Evolutionary conservation across 192 early-diverging fungal genomes (phyloP), one percentile per base, ranked within the genome.

Genomic region (Cetraspora pellucida): DNA sequence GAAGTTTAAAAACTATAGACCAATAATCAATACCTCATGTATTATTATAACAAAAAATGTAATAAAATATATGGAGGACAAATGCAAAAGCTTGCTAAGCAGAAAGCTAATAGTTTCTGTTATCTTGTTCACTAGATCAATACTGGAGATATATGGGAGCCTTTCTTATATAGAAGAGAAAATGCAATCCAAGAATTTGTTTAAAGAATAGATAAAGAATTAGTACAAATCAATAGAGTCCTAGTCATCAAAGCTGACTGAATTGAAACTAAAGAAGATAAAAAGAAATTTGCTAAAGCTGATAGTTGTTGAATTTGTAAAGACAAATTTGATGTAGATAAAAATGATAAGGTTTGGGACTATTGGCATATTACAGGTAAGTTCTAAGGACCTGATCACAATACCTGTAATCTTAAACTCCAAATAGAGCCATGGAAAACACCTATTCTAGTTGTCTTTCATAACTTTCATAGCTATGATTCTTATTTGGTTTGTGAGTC

Each of bases 401-500:
- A 31, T 25, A 11, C 9, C 30, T 65, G 63, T 31, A 65, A 65
- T 65, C 19, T 65, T 8, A 65, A 65, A 65, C 63, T 65, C 30
- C 25, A 52, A 16, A 70, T 70, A 0, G 1, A 16, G 13, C 1
- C 3, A 49, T 70, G 10, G 47, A 70, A 70, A 49, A 46, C 49
- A 21, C 68, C 44, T n/a, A 70, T 70, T 11, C 3, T 46, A 70
- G 25, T 70, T 0, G 45, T 70, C 8, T 70, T 70, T 49, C 47
- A 70, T 70, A 70, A 70, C 10, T 70, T 70, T 31, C 16, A 21
- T 1, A 14, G 47, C 10, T 70, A 70, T 50, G 44, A 70, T 25
- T 70, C 68, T 65, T 30, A 65, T 23, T 65, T 65, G 30, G n/a
- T 58, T 31, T 70, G 68, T 49, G 46, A 70, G 49, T 52, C 68